Base-by-base conservation (phyloP, 2,329 filamentous ascomycete genomes). In the Botrytis cinerea region DNA sequence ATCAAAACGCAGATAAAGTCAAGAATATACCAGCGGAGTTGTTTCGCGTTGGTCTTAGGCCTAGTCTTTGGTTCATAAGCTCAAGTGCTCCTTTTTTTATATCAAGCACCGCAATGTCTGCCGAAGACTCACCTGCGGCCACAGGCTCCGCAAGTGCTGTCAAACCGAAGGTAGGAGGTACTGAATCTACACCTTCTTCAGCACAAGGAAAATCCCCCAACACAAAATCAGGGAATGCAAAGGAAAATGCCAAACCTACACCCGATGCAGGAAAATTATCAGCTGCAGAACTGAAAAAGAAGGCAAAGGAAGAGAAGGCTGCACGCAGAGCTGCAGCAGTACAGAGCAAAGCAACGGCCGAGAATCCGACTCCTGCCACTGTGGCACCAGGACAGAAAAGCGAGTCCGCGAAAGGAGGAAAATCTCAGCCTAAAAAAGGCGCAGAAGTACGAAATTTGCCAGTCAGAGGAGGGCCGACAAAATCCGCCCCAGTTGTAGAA, bases 291-390 rank as follows among this genome's bases (percentile, higher is more conserved):
- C 81, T 97, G 80, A 98, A 98, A 84, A 95, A 95, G 79, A 91
- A 90, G 81, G 92, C 92, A 75, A 95, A 97, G 82, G 95, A 93
- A 46, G 95, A 98, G 82, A 98, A 98, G 84, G 92, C 93, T 70
- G 94, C 94, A 64, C 88, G 93, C 75, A 88, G 95, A 84, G 93
- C 92, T 67, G 90, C 90, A 80, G 89, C 87, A 79, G 93, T 91
- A 81, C 85, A 85, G 45, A 85, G 86, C 73, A 80, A 82, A 75
- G 81, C 83, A 77, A 78, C 81, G 73, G 80, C 83, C 78, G 81
- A 84, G 79, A 73, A 78, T 80, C 61, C 77, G 78, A 72, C 77
- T 71, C 63, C 76, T 60, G 68, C 76, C 64, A 59, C 75, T 48
- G 73, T 70, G 18, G 40, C 68, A 46, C 57, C 51, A 71, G 74